Evolutionary conservation across 2,329 filamentous ascomycete species (phyloP).

Genomic region (Dothideomycetes sp.): DNA sequence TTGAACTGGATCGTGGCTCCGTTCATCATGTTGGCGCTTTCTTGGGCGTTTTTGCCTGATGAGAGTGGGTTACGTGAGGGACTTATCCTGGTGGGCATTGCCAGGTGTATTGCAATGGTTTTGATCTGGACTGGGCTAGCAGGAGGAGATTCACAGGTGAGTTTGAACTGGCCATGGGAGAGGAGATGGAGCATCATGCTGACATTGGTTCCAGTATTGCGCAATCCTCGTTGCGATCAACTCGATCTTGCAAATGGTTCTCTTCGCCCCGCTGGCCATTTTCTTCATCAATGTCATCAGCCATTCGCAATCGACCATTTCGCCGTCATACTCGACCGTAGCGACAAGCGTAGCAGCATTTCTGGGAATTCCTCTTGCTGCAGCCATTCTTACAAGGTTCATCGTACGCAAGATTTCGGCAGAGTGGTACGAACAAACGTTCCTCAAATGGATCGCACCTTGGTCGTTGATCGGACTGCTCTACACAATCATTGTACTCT

Average conservation of each 20-base stretch:
- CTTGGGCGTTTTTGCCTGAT: constrained; percentile 53
- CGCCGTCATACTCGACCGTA: constrained; percentile 51
- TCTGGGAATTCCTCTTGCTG: constrained; percentile 69
- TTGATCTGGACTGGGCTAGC: constrained; percentile 72
- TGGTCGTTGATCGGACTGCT: constrained; percentile 74
- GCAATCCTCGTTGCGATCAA: constrained; percentile 48
- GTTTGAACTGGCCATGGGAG: neutral
- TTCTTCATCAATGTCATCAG: constrained; percentile 59
- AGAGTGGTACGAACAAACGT: constrained; percentile 57
- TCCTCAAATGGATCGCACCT: constrained; percentile 61
- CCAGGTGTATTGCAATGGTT: constrained; percentile 82
- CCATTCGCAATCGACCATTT: constrained; percentile 29
- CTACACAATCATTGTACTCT: constrained; percentile 79
- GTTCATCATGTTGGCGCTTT: constrained; percentile 66
- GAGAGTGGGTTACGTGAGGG: constrained; percentile 45
- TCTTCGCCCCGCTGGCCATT: constrained; percentile 39
- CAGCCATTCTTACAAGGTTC: constrained; percentile 68
- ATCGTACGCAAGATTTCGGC: constrained; percentile 47
- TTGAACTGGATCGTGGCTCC: constrained; percentile 80
- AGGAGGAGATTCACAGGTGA: constrained; percentile 57
- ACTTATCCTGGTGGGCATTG: constrained; percentile 72
- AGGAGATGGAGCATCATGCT: neutral
- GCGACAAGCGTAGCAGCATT: constrained; percentile 78
- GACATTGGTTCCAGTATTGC: constrained; percentile 51
- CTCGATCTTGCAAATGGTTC: constrained; percentile 39